Evolutionary conservation across 352 stramenopile species (phyloP), one percentile per base, ranked within the genome.

Genomic region (Pythium diclinum): DNA sequence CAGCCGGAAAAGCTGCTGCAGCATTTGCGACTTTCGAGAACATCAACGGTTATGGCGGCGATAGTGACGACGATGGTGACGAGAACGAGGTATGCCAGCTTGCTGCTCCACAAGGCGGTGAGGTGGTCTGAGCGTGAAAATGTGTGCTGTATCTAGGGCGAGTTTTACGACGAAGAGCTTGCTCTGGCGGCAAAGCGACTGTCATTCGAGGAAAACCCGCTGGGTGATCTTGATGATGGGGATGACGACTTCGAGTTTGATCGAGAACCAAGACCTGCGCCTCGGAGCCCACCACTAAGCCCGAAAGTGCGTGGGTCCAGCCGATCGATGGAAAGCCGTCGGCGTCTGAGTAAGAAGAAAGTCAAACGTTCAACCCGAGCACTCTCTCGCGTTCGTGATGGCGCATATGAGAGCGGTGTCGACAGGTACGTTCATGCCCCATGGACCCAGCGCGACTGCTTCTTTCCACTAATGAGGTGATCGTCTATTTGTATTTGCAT

Each of bases 211-310:
- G 87, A 94, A 36, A 88, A 87, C 38, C 67, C 74, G 2, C 68
- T 90, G 53, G 85, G 78, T 34, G 87, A 96, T 69, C 34, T 69
- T 14, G 88, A 96, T 48, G 88, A 96, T 67, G 72, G 73, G 28
- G 88, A 96, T 63, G 88, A 96, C 56, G 88, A 96, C 57, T 95
- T 95, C 57, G 88, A 95, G 55, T 96, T 96, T 67, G 88, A 96
- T 69, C 68, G 87, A 19, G 85, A 95, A 51, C 74, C 75, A 52
- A 76, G 74, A 23, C 63, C 67, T 23, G 66, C 77, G 19, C 59
- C 73, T 17, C 71, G 76, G 62, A 92, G 77, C 38, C 80, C 81
- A 52, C 70, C 78, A 9, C 56, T 69, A 8, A 92, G 83, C 48
- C 82, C 80, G 16, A 93, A 92, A 57, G 60, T 74, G 25, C 73